Percentiles rank a stretch among this genome's conserved stretches.
Conservation (phyloP, 129 eudicot genomes). For the Ambrosia trifida region DNA sequence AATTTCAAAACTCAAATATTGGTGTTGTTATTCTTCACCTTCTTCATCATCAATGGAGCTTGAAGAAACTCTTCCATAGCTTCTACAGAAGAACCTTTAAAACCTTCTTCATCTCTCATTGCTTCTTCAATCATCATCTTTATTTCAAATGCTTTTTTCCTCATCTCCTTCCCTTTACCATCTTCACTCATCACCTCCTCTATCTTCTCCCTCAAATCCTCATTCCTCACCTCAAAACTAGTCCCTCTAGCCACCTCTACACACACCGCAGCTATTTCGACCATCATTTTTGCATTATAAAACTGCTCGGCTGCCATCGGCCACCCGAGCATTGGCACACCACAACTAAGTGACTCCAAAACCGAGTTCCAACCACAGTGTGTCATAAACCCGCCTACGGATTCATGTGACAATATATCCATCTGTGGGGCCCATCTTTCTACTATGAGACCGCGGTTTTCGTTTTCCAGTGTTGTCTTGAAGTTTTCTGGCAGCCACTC, state of each 20-base stretch:
- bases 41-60: conserved; percentile 41
- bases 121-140: conserved; percentile 41
- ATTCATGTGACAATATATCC: conserved; percentile 49
- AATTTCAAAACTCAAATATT: no score
- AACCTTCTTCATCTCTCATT: conserved; percentile 29
- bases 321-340: conserved; percentile 64
- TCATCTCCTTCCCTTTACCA: conserved; percentile 45
- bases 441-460: conserved; percentile 47
- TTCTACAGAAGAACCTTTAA: conserved; percentile 53
- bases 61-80: conserved; percentile 57
- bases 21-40: neutral
- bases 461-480: conserved; percentile 19
- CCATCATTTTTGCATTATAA: conserved; percentile 54
- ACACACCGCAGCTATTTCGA: conserved; percentile 47
- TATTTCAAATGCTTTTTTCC: conserved; percentile 43
- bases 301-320: conserved; percentile 63
- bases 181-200: conserved; percentile 49
- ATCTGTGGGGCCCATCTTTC: conserved; percentile 66
- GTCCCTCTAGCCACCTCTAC: conserved; percentile 63
- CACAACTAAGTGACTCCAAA: conserved; percentile 48
- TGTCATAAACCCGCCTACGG: conserved; percentile 45
- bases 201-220: conserved; percentile 51
- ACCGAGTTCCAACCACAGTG: conserved; percentile 82
- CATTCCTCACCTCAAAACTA: conserved; percentile 43
- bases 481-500: conserved; percentile 68